Evolutionary conservation across 2,329 filamentous ascomycete genomes (phyloP).

Genomic region (Fusarium fracticaudum): DNA sequence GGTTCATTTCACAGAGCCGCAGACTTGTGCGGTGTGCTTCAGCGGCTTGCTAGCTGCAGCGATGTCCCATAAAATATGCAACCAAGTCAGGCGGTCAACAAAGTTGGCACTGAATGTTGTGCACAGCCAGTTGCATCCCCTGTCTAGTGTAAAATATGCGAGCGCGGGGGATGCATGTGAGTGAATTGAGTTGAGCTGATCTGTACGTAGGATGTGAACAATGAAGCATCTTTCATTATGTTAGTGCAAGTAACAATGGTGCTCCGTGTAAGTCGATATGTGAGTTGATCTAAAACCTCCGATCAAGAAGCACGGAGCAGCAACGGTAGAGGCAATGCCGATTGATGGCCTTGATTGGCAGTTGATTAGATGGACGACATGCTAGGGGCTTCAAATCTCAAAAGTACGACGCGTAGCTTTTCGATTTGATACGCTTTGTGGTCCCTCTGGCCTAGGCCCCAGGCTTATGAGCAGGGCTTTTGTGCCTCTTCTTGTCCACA

Average conservation of each 20-base stretch:
- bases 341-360: conserved; percentile 36
- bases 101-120: conserved; percentile 37
- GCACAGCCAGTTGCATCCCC: conserved; percentile 28
- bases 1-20: conserved; percentile 43
- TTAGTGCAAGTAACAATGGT: conserved; percentile 7
- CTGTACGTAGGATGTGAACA: neutral
- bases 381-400: conserved; percentile 22
- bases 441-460: neutral
- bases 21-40: conserved; percentile 45
- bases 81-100: conserved; percentile 45
- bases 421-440: conserved; percentile 31
- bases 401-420: conserved; percentile 31
- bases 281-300: neutral
- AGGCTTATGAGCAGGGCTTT: conserved; percentile 25
- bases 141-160: conserved; percentile 39
- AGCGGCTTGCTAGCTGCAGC: conserved; percentile 42
- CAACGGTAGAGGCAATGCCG: conserved; percentile 30
- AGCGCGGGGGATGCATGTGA: conserved; percentile 28
- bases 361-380: conserved; percentile 4
- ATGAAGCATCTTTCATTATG: neutral
- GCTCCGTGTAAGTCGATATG: conserved; percentile 36
- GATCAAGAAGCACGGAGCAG: conserved; percentile 39
- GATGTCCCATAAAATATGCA: conserved; percentile 47
- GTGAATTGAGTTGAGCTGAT: conserved; percentile 13
- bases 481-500: conserved; percentile 11